Evolutionary conservation across 129 eudicot genomes (phyloP).

Genomic region (Chrysanthemum seticuspe): DNA sequence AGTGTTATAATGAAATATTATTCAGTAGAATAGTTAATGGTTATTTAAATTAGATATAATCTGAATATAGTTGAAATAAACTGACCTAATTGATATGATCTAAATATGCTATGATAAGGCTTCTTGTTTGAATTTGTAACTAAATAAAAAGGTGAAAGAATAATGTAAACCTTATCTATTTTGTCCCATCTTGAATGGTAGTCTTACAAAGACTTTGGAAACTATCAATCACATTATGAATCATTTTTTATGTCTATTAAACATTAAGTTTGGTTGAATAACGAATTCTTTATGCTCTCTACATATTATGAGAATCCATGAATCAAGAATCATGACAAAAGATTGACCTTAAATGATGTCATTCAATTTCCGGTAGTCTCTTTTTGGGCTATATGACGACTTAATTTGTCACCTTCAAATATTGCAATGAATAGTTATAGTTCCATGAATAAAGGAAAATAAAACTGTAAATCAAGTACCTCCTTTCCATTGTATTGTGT

Average conservation of each 20-base stretch:
- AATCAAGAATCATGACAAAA: neutral
- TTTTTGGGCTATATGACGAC: no score
- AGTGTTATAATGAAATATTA: neutral
- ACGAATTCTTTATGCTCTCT: neutral
- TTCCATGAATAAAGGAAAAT: no score
- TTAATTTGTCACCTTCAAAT: no score
- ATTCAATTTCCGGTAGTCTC: no score
- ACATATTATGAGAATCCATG: neutral
- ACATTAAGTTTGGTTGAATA: neutral
- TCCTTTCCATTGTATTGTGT: neutral
- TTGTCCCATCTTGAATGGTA: conserved; percentile 1
- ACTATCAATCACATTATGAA: neutral
- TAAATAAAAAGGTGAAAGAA: neutral
- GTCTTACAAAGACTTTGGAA: neutral
- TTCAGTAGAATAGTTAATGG: neutral
- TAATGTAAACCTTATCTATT: neutral
- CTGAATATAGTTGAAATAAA: neutral
- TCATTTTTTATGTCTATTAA: no score
- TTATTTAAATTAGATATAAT: neutral
- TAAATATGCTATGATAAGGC: neutral
- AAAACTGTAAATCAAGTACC: no score
- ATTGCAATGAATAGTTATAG: no score
- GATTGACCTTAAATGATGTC: neutral
- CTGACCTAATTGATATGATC: neutral
- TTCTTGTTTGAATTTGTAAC: neutral